Base-by-base conservation (phyloP, 2,329 filamentous ascomycete species). In the Elsinoe perseae region DNA sequence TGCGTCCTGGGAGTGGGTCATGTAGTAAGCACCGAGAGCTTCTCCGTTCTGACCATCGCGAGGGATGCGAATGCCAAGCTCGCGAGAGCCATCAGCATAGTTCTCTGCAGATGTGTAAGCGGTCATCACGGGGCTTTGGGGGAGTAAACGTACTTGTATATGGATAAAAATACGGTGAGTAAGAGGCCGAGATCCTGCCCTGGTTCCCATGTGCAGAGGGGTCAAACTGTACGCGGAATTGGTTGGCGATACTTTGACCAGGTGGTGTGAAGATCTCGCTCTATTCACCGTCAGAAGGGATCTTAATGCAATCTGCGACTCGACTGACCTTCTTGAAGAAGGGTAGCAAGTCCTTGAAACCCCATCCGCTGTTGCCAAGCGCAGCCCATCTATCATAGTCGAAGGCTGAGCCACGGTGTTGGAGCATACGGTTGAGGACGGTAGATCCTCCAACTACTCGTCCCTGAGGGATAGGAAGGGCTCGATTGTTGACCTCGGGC, bases 341-440 rank as follows among this genome's bases (percentile, higher is more conserved):
- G 5, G 65, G 66, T 9, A 68, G 62, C 23, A 79, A 59, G 5
- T 71, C 71, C 36, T 78, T 68, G 78, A 79, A 84, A 0, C 73
- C 71, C 82, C 82, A 85, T 1, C 80, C 81, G 1, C 61, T 56
- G 60, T 84, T 84, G 0, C 81, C 81, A 5, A 85, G 67, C 23
- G 71, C 67, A 46, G 75, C 76, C 81, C 81, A 85, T 42, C 81
- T 78, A 30, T 71, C 70, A 32, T 63, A 68, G 48, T 69, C 72
- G 6, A 72, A 77, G 25, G 76, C 72, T 54, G 64, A 65, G 3
- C 36, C 36, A 6, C 38, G 18, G n/a, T 56, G 36, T 60, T 61
- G 69, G 14, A 67, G 62, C 63, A 68, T 68, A 20, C 63, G 64
- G 53, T 70, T 70, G 54, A 71, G 62, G 7, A 68, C 61, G 12